These are phyloP conservation scores for Fusarium tanahbumbuense DNA, from an alignment of 2,329 filamentous ascomycete genomes.

Conservation along the genomic window DNA sequence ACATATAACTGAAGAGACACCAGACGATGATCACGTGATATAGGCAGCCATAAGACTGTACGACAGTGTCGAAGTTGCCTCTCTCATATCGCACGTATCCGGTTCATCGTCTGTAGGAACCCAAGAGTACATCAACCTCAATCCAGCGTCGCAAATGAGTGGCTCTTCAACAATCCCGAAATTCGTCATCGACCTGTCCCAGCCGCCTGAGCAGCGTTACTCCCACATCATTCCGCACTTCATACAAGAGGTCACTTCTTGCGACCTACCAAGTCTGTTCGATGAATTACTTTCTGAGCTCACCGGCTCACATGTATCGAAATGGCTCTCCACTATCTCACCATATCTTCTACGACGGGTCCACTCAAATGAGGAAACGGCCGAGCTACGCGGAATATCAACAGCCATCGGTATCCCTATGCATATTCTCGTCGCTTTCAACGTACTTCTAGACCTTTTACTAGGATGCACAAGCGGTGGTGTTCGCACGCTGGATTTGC, in stretches of 20 bases:
- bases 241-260: constrained; percentile 11
- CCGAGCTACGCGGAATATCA: constrained; percentile 70
- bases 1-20: neutral
- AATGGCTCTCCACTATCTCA: constrained; percentile 52
- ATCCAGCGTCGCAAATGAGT: neutral
- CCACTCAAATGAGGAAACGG: constrained; percentile 66
- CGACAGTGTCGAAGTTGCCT: neutral
- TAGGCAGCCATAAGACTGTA: neutral
- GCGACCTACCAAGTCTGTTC: constrained; percentile 60
- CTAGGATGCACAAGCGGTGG: constrained; percentile 72
- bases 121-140: accelerated
- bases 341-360: constrained; percentile 62
- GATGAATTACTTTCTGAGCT: constrained; percentile 58
- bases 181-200: constrained; percentile 48
- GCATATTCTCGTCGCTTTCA: constrained; percentile 71
- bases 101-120: accelerated
- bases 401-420: constrained; percentile 62
- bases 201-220: constrained; percentile 44
- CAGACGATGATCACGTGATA: neutral
- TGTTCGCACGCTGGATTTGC: constrained; percentile 34
- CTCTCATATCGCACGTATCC: neutral
- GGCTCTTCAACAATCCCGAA: constrained; percentile 30
- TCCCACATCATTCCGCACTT: constrained; percentile 44
- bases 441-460: constrained; percentile 71
- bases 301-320: constrained; percentile 34